phyloP scores from a whole-genome alignment of 495 filamentous ascomycete species.

The Penicillium soppii region DNA sequence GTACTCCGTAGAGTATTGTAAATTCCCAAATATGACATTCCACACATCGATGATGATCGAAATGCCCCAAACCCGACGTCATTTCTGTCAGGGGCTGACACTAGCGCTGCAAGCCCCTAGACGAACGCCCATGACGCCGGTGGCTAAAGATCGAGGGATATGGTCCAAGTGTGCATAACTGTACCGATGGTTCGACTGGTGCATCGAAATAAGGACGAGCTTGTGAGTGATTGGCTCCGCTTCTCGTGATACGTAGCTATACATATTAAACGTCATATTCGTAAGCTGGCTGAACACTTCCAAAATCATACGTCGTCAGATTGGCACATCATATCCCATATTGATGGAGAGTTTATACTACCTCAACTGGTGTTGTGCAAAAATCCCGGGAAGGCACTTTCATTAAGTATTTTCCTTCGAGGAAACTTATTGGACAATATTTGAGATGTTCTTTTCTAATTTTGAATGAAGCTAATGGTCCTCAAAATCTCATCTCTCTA shows the following conservation, averaged over 20 bases:
- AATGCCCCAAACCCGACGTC: not conserved
- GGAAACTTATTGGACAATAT: too few species aligned
- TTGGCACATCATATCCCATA: not conserved
- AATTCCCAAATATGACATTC: too few species aligned
- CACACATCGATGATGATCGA: too few species aligned
- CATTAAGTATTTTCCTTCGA: too few species aligned
- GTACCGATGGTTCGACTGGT: not conserved
- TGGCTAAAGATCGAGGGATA: conserved; percentile 1
- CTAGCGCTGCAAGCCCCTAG: not conserved
- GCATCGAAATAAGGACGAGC: not conserved
- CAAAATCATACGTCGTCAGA: not conserved
- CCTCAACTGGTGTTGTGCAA: not conserved
- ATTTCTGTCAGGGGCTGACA: not conserved
- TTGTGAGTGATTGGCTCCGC: not conserved
- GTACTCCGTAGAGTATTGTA: too few species aligned
- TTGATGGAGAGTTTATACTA: too few species aligned
- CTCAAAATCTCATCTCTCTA: conserved; percentile 7
- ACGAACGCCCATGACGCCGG: conserved; percentile 2
- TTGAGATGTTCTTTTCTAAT: not conserved
- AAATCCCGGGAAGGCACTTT: not conserved
- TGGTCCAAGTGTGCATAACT: not conserved
- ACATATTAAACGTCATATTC: not conserved
- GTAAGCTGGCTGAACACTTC: not conserved
- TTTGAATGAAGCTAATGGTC: conserved; percentile 17
- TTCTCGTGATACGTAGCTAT: not conserved